Evolutionary conservation across 192 early-diverging fungal species (phyloP).

Genomic region (Coemansia sp.): DNA sequence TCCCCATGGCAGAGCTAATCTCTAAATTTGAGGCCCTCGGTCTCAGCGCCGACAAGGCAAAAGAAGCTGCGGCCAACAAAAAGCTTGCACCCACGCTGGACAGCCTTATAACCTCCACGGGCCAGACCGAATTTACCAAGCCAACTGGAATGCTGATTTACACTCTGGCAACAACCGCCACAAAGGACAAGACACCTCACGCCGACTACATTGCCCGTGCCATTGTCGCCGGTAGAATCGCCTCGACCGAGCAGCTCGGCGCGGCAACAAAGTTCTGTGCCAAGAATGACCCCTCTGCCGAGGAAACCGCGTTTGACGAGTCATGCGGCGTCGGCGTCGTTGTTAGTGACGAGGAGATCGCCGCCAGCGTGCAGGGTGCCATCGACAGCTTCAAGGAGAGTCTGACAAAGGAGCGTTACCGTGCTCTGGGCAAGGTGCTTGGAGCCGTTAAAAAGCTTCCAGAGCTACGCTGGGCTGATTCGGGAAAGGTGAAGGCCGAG

Average conservation of each 20-base stretch:
- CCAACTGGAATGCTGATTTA: slow-evolving; percentile 84
- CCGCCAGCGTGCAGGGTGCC: slow-evolving; percentile 62
- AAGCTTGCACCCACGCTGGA: slow-evolving; percentile 84
- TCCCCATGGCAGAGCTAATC: slow-evolving; percentile 55
- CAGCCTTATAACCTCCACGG: slow-evolving; percentile 70
- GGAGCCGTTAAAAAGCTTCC: slow-evolving; percentile 70
- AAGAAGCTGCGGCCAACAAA: slow-evolving; percentile 95
- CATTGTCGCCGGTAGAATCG: slow-evolving; percentile 72
- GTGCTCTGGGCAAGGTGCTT: slow-evolving; percentile 74
- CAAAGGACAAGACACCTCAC: slow-evolving; percentile 70
- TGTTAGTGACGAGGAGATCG: slow-evolving; percentile 79
- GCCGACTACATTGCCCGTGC: slow-evolving; percentile 79
- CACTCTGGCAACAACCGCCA: slow-evolving; percentile 83
- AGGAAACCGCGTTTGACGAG: slow-evolving; percentile 76
- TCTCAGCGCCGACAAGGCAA: slow-evolving; percentile 87
- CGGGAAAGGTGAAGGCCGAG: slow-evolving; percentile 82
- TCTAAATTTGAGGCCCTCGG: slow-evolving; percentile 85
- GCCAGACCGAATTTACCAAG: slow-evolving; percentile 64
- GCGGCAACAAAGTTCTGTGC: slow-evolving; percentile 92
- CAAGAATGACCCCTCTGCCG: slow-evolving; percentile 60
- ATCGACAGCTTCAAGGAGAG: slow-evolving; percentile 69
- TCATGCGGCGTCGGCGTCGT: slow-evolving; percentile 93
- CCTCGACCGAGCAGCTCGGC: slow-evolving; percentile 82
- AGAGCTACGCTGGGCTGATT: slow-evolving; percentile 87
- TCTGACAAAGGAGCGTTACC: slow-evolving; percentile 85